Base-by-base conservation (phyloP, 2,329 filamentous ascomycete genomes). In the Pseudogymnoascus sp. region DNA sequence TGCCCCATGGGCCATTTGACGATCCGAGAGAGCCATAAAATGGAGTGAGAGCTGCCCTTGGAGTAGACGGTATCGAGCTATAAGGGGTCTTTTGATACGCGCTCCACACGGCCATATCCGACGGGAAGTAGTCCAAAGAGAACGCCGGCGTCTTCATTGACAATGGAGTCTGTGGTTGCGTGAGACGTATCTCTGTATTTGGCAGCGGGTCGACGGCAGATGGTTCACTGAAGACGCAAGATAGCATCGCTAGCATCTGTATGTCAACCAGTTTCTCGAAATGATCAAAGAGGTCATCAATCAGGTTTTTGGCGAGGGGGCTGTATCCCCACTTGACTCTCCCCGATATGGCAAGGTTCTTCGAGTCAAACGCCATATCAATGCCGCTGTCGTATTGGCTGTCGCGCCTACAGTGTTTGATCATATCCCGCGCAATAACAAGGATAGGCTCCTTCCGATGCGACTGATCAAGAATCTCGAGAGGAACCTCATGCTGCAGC, bases 191-290 rank as follows among this genome's bases (percentile, higher is more conserved):
- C 67, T 85, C 84, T 14, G 81, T 79, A 68, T 86, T 85, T 3
- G 84, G 82, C 23, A 85, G 78, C 60, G 79, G 79, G 65, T 85
- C 80, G 48, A 83, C 78, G 0, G 81, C 77, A 11, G 81, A 79
- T 0, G 85, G 73, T 51, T 89, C 85, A 68, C 82, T 85, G 71
- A 90, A 89, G 64, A 89, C 82, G 72, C 87, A 89, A 1, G 86
- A 87, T 28, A 90, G 78, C 85, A 89, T 89, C 7, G 86, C 87
- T 62, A 90, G 72, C 87, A 90, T 90, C 73, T 90, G 87, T 11
- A 88, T 76, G 66, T 90, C 86, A 5, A 82, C 85, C 31, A 81
- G 77, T 62, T 76, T 79, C 72, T 89, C 86, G 70, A 84, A 90
- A 71, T 89, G 80, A 25, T 79, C 76, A 68, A 89, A 87, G n/a